A percentile compares a stretch with the other conserved stretches of the same genome.
Evolutionary conservation across 768 basidiomycete species (phyloP).

Genomic region (Kwoniella botswanensis): DNA sequence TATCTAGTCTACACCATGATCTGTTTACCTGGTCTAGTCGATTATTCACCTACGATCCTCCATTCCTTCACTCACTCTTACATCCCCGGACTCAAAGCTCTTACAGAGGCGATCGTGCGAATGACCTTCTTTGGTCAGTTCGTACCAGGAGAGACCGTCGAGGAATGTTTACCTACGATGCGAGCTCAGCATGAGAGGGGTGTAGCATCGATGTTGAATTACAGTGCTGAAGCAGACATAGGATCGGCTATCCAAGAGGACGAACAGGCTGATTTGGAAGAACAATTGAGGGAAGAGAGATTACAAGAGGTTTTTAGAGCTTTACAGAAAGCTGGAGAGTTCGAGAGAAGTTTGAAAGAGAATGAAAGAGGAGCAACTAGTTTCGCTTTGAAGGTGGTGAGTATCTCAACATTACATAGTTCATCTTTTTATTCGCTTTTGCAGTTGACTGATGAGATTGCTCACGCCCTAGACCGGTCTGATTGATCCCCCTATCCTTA

Average conservation of each 20-base stretch:
- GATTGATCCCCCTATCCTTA: constrained; percentile 55
- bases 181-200: constrained; percentile 68
- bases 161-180: constrained; percentile 71
- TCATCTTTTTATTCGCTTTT: too few species aligned
- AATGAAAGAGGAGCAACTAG: constrained; percentile 64
- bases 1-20: constrained; percentile 83
- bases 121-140: constrained; percentile 89
- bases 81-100: constrained; percentile 66
- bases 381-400: constrained; percentile 78
- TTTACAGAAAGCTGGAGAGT: constrained; percentile 79
- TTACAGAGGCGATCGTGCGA: constrained; percentile 73
- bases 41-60: constrained; percentile 73
- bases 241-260: constrained; percentile 64
- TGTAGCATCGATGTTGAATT: constrained; percentile 77
- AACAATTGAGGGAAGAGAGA: constrained; percentile 66
- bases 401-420: constrained; percentile 37
- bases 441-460: background rate
- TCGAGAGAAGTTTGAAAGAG: constrained; percentile 66
- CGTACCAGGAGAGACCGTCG: constrained; percentile 83
- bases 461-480: constrained; percentile 41
- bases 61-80: constrained; percentile 63
- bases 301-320: constrained; percentile 76
- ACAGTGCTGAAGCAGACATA: constrained; percentile 84
- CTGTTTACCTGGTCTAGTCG: constrained; percentile 76
- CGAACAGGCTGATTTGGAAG: constrained; percentile 33